Base-by-base conservation (phyloP, 2,329 filamentous ascomycete genomes). In the Colletotrichum chlorophyti region DNA sequence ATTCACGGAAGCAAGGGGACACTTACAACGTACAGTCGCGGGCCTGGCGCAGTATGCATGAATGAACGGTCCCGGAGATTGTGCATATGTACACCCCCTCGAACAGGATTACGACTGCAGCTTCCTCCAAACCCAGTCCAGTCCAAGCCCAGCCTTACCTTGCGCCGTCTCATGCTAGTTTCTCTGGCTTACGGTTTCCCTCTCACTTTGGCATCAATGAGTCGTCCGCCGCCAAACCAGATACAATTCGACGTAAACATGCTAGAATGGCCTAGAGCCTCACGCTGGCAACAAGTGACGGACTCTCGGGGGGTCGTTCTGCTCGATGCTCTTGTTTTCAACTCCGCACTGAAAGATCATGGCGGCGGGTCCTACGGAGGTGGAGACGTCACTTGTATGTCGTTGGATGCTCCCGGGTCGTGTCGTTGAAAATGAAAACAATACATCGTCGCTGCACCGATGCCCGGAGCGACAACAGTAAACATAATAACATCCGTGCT, bases 161-260 rank as follows among this genome's bases (percentile, higher is more conserved):
- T 59, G 55, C 32, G 31, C 38, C 38, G 14, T 8, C 19, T 17
- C 26, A 14, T 53, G 45, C 23, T 23, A 54, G 55, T 48, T 35
- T 14, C 35, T 37, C 32, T 45, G 45, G n/a, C n/a, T n/a, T n/a
- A n/a, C n/a, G n/a, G n/a, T n/a, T n/a, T n/a, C n/a, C n/a, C n/a
- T n/a, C n/a, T n/a, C n/a, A n/a, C n/a, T n/a, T n/a, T n/a, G n/a
- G n/a, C 34, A 15, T 50, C 38, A 43, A 43, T 45, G 57, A 43
- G 38, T 50, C 38, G 57, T n/a, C 38, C 29, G 45, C 51, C 26
- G 45, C 57, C 51, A 57, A 50, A 45, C 57, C 51, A 32, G 50
- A 60, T 49, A 19, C 51, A 43, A 57, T 38, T 45, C 37, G 7
- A 50, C 34, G 57, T 60, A 55, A 60, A 60, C 57, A 60, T 40